These are phyloP conservation scores for Chamaecyparis obtusa DNA, from an alignment of 75 land plant species.

Conservation along the genomic window DNA sequence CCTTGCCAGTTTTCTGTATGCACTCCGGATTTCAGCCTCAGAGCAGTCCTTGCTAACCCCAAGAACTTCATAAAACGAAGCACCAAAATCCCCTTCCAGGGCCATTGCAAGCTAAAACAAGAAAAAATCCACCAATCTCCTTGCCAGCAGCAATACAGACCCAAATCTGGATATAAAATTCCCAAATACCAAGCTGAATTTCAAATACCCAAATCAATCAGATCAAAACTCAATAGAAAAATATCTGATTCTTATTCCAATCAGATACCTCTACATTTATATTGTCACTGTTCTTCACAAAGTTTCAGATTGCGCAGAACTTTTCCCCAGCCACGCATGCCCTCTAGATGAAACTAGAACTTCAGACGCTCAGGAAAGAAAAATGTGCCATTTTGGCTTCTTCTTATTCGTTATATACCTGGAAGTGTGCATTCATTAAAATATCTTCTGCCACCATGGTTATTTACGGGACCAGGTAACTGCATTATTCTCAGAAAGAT, in stretches of 20 bases:
- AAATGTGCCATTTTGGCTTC: not conserved
- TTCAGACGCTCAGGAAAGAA: not conserved
- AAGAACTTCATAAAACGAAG: slow-evolving; percentile 56
- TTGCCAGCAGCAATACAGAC: not conserved
- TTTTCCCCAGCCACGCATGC: not conserved
- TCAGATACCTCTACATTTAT: too few species aligned
- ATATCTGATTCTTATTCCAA: not conserved
- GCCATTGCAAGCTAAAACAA: not conserved
- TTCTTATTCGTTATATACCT: too few species aligned
- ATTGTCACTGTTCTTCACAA: not conserved
- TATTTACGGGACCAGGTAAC: not conserved
- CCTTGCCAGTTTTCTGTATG: slow-evolving; percentile 59
- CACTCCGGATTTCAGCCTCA: slow-evolving; percentile 44
- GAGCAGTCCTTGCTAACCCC: slow-evolving; percentile 53
- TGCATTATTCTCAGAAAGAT: not conserved
- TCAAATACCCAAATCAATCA: not conserved
- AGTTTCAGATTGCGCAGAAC: not conserved
- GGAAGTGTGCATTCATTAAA: not conserved
- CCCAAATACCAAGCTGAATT: not conserved
- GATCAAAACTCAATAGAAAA: not conserved
- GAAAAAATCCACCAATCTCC: not conserved
- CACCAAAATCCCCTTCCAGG: slow-evolving; percentile 7
- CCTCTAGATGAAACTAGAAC: slow-evolving; percentile 9
- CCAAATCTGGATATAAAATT: too few species aligned
- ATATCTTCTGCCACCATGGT: not conserved